Base-by-base conservation (phyloP, 179 eudicot genomes). In the Drosera spatulata region DNA sequence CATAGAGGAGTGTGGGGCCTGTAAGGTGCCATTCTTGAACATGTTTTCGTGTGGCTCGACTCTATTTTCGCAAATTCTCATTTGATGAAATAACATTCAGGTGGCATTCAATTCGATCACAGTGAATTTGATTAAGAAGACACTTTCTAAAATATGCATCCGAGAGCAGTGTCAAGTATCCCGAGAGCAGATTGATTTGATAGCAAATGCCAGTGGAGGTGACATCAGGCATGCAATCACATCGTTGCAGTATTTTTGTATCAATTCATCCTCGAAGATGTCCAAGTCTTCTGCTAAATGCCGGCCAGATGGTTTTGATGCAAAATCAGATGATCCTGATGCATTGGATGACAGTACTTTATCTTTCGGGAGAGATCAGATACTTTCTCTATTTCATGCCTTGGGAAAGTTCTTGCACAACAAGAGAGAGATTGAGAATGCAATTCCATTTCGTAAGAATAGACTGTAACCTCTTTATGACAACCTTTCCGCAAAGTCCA, bases 361-460 rank as follows among this genome's bases (percentile, higher is more conserved):
- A 57, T 67, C 77, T 55, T 77, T 83, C 63, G 99, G 97, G 53
- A 89, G 89, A 81, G 99, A 93, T 83, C 88, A 85, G 60, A 85
- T 86, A 49, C 84, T 87, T 11, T 84, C 95, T 66, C 74, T 93
- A 4, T 93, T 93, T 76, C 99, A 93, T 71, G 99, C 95, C 66
- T 75, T 93, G 70, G 99, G 99, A 33, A 93, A 93, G 72, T 90
- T 93, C 77, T 79, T 93, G 73, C 99, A 93, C 82, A 93, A 93
- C 75, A 93, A 93, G 79, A 90, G 99, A 60, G 99, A 81, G 59
- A 61, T 75, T 53, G 85, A 75, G 60, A 65, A 66, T 71, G 47
- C 74, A 58, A 60, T 52, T 64, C 56, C 71, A 62, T 58, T 77
- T 56, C 74, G 99, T 90, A 74, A 76, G 82, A 72, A 50, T 53